Conservation (phyloP, 2,329 filamentous ascomycete species). For the Cercospora beticola region DNA sequence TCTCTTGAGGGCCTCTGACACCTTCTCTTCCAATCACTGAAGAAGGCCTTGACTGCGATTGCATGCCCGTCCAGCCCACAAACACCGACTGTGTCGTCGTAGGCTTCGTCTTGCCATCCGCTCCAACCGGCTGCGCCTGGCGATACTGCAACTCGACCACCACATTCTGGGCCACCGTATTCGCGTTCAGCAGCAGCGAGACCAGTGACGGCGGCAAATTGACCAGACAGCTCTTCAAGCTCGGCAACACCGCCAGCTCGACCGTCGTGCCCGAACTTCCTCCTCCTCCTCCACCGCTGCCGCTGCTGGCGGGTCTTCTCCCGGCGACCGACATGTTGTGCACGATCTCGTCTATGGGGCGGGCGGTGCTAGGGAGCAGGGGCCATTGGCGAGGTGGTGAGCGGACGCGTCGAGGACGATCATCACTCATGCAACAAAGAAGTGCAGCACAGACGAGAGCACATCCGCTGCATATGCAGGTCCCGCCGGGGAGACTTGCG, state of each 20-base stretch:
- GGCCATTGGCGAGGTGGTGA: slow-evolving; percentile 11
- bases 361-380: slow-evolving; percentile 8
- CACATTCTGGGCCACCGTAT: slow-evolving; percentile 94
- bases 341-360: slow-evolving; percentile 12
- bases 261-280: slow-evolving; percentile 14
- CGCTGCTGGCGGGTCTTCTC: slow-evolving; percentile 9
- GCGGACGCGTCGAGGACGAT: slow-evolving; percentile 6
- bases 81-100: slow-evolving; percentile 67
- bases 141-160: slow-evolving; percentile 86
- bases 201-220: slow-evolving; percentile 86
- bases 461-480: slow-evolving; percentile 5
- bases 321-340: slow-evolving; percentile 19
- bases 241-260: slow-evolving; percentile 78
- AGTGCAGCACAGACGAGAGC: not conserved
- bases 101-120: slow-evolving; percentile 37
- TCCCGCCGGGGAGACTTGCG: not conserved
- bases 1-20: slow-evolving; percentile 61
- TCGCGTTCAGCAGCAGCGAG: slow-evolving; percentile 80
- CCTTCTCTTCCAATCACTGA: slow-evolving; percentile 74
- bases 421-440: slow-evolving; percentile 8
- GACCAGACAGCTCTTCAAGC: slow-evolving; percentile 87
- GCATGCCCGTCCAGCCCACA: slow-evolving; percentile 96
- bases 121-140: slow-evolving; percentile 52
- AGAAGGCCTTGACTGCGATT: slow-evolving; percentile 78
- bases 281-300: not conserved